Percentiles rank a stretch among this genome's conserved stretches.
phyloP scores from a whole-genome alignment of 495 filamentous ascomycete species.

The Filosporella fistucella region DNA sequence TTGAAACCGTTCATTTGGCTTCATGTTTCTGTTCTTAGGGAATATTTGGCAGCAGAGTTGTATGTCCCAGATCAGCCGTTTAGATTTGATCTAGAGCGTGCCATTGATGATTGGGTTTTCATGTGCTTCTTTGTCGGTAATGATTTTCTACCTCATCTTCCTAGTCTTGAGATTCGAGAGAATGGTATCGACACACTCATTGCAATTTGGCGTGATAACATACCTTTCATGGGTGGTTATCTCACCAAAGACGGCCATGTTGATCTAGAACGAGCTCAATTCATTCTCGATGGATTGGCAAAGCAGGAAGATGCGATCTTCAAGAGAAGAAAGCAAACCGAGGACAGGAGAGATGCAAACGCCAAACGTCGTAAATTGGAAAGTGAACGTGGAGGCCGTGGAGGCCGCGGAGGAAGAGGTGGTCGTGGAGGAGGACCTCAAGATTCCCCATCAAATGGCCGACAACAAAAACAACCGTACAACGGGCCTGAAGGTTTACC shows the following conservation, averaged over 20 bases:
- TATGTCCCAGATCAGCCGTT: slow-evolving; percentile 74
- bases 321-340: slow-evolving; percentile 70
- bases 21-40: slow-evolving; percentile 83
- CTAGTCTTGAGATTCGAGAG: slow-evolving; percentile 93
- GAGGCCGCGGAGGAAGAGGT: slow-evolving; percentile 35
- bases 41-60: slow-evolving; percentile 90
- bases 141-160: slow-evolving; percentile 96
- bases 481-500: slow-evolving; percentile 21
- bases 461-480: slow-evolving; percentile 17
- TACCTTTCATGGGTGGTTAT: slow-evolving; percentile 89
- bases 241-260: slow-evolving; percentile 92
- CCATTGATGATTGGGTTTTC: slow-evolving; percentile 99
- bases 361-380: slow-evolving; percentile 74
- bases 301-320: slow-evolving; percentile 98
- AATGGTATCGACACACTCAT: slow-evolving; percentile 95
- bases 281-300: slow-evolving; percentile 82
- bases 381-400: slow-evolving; percentile 41
- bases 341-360: slow-evolving; percentile 74
- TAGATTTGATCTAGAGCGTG: slow-evolving; percentile 84
- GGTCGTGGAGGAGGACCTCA: slow-evolving; percentile 28
- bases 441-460: slow-evolving; percentile 19
- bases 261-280: slow-evolving; percentile 79
- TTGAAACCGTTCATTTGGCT: slow-evolving; percentile 98
- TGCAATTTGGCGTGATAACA: slow-evolving; percentile 90
- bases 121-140: slow-evolving; percentile 99